Evolutionary conservation across 208 protist genomes (phyloP), one percentile per base, ranked within the genome.

Genomic region (Spongospora subterranea): DNA sequence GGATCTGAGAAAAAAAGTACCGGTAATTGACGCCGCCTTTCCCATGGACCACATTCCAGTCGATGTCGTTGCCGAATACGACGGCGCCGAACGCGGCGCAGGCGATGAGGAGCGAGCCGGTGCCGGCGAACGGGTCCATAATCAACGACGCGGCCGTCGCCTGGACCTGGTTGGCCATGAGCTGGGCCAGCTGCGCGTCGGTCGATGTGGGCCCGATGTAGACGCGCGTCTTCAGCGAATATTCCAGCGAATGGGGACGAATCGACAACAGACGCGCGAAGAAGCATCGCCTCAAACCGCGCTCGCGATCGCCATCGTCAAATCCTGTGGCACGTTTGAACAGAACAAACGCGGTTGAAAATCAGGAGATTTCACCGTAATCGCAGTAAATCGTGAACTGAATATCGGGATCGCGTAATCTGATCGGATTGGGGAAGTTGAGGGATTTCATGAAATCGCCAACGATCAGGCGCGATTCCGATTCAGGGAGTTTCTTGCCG

Each of bases 161-260:
- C n/a, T 82, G 71, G 35, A 82, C 71, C 40, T 82, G 71, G 35
- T 45, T 82, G 17, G 71, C 71, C 71, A 82, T 82, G 6, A 82
- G 35, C n/a, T 82, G 71, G 6, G 71, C 71, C 71, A 82, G n/a
- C n/a, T 6, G 17, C 17, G n/a, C 35, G 35, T 82, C 71, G 6
- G 71, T 82, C 71, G 71, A 82, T 43, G 71, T 82, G 6, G 71
- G 71, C 13, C 71, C 71, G 6, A 82, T 82, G n/a, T 82, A 82
- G 35, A 43, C 35, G 71, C 71, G 71, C 13, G 71, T 82, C n/a
- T 82, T 82, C n/a, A 82, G 35, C n/a, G 71, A 82, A 43, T 45
- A 82, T 6, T 43, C 40, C 71, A 82, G 6, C 54, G 54, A 82
- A 45, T 82, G 6, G n/a, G 13, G 35, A 35, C 6, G 71, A n/a